Evolutionary conservation across 176 grass and related monocot genomes (phyloP), one percentile per base, ranked within the genome.

Genomic region (Olyra latifolia): DNA sequence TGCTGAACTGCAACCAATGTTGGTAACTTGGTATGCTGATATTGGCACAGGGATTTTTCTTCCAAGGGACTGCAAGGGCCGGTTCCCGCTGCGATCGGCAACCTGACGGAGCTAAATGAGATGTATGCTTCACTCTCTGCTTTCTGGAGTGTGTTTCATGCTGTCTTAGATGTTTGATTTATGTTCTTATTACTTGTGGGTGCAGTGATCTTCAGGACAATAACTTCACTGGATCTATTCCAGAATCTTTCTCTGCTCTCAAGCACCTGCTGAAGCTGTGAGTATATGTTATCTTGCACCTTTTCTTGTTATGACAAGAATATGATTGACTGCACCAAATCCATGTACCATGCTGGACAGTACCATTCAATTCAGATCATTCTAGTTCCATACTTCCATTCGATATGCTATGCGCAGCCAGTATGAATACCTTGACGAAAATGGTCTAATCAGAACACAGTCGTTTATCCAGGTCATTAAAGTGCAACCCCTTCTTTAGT

Each of bases 171-270:
- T n/a, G 7, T 41, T 84, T 13, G 35, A 7, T 41, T 71, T 70
- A n/a, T 81, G 17, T 61, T 67, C 17, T 80, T 48, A 55, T 61
- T 80, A 13, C 40, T 83, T 47, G 23, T 70, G 47, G 12, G 13
- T 49, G 49, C 74, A 93, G 91, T 75, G 69, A 87, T 82, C 78
- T 93, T 68, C 44, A 75, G 59, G 57, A 85, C 70, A 93, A 90
- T 75, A 93, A 93, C 73, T 90, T 93, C 78, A 90, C 84, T 45
- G 91, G 84, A 39, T 69, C 20, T 72, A 71, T 93, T 83, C 88
- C 85, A 12, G 79, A 71, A 80, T 88, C 85, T 67, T 83, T 93
- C 30, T 77, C 50, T 73, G 80, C 52, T 66, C 85, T 93, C 65
- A 65, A 23, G 43, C 68, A 80, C 54, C 80, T 93, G 53, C 17